Evolutionary conservation across 495 filamentous ascomycete genomes (phyloP).

Genomic region (Aspergillus carlsbadensis): DNA sequence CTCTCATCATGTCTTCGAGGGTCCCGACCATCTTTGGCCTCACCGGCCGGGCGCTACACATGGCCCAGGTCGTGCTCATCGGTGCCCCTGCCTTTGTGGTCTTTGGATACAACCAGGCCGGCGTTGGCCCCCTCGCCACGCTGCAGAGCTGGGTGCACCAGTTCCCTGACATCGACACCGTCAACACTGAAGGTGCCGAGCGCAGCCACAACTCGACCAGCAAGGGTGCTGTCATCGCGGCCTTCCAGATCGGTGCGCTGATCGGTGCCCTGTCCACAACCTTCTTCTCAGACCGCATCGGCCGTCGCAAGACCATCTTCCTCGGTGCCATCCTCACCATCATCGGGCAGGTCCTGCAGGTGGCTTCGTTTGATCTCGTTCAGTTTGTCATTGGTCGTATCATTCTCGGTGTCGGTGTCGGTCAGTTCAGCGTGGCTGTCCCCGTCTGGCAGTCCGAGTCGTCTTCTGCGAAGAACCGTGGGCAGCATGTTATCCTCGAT

Average conservation of each 20-base stretch:
- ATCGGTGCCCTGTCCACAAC: slow-evolving; percentile 40
- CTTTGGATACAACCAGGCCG: slow-evolving; percentile 28
- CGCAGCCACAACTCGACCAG: slow-evolving; percentile 30
- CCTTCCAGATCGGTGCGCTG: slow-evolving; percentile 45
- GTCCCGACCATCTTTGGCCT: slow-evolving; percentile 9
- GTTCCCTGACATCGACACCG: slow-evolving; percentile 36
- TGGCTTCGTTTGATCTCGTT: slow-evolving; percentile 37
- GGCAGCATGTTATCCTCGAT: slow-evolving; percentile 46
- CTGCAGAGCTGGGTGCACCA: slow-evolving; percentile 15
- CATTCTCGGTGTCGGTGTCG: slow-evolving; percentile 58
- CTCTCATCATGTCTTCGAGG: neutral
- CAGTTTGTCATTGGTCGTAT: slow-evolving; percentile 44
- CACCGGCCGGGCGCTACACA: slow-evolving; percentile 11
- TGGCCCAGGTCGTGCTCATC: slow-evolving; percentile 21
- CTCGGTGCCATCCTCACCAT: slow-evolving; percentile 48
- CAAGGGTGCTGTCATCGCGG: slow-evolving; percentile 41
- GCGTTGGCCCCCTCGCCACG: slow-evolving; percentile 18
- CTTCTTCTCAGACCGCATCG: slow-evolving; percentile 45
- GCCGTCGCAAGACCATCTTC: slow-evolving; percentile 55
- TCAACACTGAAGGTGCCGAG: slow-evolving; percentile 27
- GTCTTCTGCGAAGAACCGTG: slow-evolving; percentile 35
- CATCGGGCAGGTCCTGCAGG: slow-evolving; percentile 51
- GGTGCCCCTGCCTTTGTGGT: slow-evolving; percentile 31
- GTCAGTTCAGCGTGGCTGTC: slow-evolving; percentile 56
- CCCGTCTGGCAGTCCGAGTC: slow-evolving; percentile 52